Conservation (phyloP, 2,329 filamentous ascomycete species). For the Cercospora zeae-maydis region DNA sequence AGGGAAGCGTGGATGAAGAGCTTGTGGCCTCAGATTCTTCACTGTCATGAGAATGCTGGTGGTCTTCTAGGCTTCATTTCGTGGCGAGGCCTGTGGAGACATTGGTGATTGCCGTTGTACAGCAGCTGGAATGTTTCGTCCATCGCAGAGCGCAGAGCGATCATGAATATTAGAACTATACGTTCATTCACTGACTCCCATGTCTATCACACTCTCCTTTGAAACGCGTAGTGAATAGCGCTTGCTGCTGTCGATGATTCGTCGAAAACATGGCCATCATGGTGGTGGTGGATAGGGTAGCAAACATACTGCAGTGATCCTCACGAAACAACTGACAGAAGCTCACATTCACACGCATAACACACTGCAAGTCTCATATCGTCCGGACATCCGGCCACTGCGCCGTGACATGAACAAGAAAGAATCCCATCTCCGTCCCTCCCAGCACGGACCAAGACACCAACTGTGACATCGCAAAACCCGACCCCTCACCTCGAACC, state of each 20-base stretch:
- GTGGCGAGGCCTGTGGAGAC: neutral
- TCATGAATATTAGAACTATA: neutral
- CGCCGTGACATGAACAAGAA: neutral
- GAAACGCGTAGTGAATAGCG: neutral
- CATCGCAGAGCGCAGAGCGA: neutral
- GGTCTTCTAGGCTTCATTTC: neutral
- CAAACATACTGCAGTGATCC: too few relatives aligned
- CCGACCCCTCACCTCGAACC: too few relatives aligned
- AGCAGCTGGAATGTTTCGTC: neutral
- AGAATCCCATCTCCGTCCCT: neutral
- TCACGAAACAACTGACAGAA: neutral
- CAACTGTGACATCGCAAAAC: too few relatives aligned
- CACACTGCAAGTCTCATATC: neutral
- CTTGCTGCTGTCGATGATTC: neutral
- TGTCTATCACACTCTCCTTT: neutral
- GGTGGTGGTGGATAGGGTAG: too few relatives aligned
- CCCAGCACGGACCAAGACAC: too few relatives aligned
- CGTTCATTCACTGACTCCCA: neutral
- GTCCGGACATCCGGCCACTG: neutral
- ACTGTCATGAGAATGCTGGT: neutral
- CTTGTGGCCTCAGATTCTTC: neutral
- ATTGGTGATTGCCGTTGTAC: neutral
- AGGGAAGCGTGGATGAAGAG: neutral
- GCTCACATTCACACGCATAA: neutral
- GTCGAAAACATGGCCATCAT: neutral